These are phyloP conservation scores for Yamadazyma buinensis DNA, from an alignment of 1,139 yeast genomes.

Conservation along the genomic window DNA sequence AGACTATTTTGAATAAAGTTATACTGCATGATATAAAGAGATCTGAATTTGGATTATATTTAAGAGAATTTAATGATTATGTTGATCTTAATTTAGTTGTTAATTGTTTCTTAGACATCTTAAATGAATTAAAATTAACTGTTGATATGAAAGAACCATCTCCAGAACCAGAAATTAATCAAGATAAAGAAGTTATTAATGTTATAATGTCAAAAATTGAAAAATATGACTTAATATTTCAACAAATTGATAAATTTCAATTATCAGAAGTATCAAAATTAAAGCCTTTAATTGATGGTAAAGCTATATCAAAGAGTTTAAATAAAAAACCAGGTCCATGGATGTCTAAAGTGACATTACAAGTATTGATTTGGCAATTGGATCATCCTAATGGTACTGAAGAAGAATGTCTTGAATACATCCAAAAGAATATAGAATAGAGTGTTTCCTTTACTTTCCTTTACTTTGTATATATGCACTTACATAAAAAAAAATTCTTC, in stretches of 20 bases:
- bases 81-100: conserved; percentile 43
- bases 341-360: conserved; percentile 57
- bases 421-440: conserved; percentile 1
- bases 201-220: conserved; percentile 5
- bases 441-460: no score
- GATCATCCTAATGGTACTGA: conserved; percentile 56
- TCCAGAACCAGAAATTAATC: conserved; percentile 10
- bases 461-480: no score
- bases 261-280: conserved; percentile 41
- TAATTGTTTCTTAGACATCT: conserved; percentile 28
- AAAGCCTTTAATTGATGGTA: conserved; percentile 68
- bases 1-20: conserved; percentile 8
- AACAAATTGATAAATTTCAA: conserved; percentile 20
- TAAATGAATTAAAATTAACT: conserved; percentile 7
- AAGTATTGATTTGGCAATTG: conserved; percentile 68
- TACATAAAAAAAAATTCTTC: not conserved
- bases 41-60: conserved; percentile 56
- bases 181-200: not conserved
- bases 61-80: conserved; percentile 52
- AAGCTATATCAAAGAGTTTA: conserved; percentile 48
- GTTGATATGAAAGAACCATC: conserved; percentile 6
- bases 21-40: conserved; percentile 33
- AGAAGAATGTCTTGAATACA: conserved; percentile 50
- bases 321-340: conserved; percentile 79
- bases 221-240: conserved; percentile 34